Evolutionary conservation across 495 filamentous ascomycete genomes (phyloP), one percentile per base, ranked within the genome.

Genomic region (Hypomontagnella monticulosa): DNA sequence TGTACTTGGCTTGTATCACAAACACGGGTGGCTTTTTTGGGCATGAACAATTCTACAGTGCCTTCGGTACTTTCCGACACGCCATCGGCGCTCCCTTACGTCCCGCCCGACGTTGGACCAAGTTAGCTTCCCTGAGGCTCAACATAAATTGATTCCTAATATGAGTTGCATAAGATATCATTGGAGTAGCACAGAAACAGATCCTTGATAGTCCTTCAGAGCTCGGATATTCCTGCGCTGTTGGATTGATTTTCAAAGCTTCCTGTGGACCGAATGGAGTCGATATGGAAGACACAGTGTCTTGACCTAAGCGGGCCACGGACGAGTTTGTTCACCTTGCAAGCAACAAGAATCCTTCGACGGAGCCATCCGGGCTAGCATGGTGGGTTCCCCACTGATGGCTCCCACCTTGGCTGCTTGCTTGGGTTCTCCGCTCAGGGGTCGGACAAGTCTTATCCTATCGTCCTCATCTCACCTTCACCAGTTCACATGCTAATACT

Each of bases 321-420:
- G 49, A 37, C 23, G 49, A 40, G 55, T 59, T 52, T 33, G 53
- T 59, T 58, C 53, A 46, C 52, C 61, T 57, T 60, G 46, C 44
- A 49, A 36, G 16, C 12, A 34, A 20, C 23, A 63, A 52, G 27
- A 36, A 49, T 63, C 65, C 59, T 63, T 63, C 44, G 47, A 58
- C 55, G 65, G 65, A 63, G 53, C 58, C 41, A 57, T 34, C 52
- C 57, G 53, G 54, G 23, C 43, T 44, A 37, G 59, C 65, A 63
- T 63, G 59, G 65, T 68, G 53, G 53, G 58, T 59, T 69, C 66
- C 55, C 66, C 66, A 60, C 66, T 37, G 60, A 51, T 60, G 19
- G 19, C 43, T 57, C 36, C 65, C 40, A 53, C 38, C 36, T 43
- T 48, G 41, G 37, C 38, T 57, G 40, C 38, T 67, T 55, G 38